Base-by-base conservation (phyloP, 2,329 filamentous ascomycete species). In the Colletotrichum plurivorum region DNA sequence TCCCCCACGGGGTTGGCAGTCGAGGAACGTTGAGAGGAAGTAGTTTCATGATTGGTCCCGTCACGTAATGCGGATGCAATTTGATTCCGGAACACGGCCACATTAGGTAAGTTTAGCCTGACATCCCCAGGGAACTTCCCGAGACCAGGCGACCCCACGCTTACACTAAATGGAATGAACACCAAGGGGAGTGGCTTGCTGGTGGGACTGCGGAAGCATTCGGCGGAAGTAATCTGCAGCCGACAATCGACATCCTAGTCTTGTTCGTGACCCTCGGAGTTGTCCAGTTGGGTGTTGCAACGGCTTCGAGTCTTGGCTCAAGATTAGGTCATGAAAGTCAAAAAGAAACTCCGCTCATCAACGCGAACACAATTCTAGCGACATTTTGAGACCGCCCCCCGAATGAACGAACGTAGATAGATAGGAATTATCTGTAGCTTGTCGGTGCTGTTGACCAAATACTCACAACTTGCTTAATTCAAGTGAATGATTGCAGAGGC, bases 21-120 rank as follows among this genome's bases (percentile, higher is more conserved):
- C 31, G 45, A 49, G 18, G 39, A 31, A 57, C 20, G 51, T 18
- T 20, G 55, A 54, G 48, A 59, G 46, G 48, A 59, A 36, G 48
- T 48, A 49, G 60, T 68, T 68, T 64, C 48, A 65, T 64, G 65
- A 68, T 67, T 69, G 67, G 67, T 51, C 49, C 22, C 49, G 63
- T 62, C 62, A 67, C 62, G 63, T 46, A 67, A 69, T 53, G 27
- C 69, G 69, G 69, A 57, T 22, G 55, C 25, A 69, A 48, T 41
- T 49, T 71, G 51, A 18, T 56, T 61, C 69, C 69, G 69, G 45
- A 27, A 22, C 25, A 10, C 18, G 51, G 25, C 52, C 52, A 49
- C 43, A 49, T 67, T 67, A 60, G 62, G 56, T 67, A 68, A 68
- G 67, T 27, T 52, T 10, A 43, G 25, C 22, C 43, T 25, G 8